These are phyloP conservation scores for Alternaria gansuensis DNA, from an alignment of 2,329 filamentous ascomycete species.

Conservation along the genomic window DNA sequence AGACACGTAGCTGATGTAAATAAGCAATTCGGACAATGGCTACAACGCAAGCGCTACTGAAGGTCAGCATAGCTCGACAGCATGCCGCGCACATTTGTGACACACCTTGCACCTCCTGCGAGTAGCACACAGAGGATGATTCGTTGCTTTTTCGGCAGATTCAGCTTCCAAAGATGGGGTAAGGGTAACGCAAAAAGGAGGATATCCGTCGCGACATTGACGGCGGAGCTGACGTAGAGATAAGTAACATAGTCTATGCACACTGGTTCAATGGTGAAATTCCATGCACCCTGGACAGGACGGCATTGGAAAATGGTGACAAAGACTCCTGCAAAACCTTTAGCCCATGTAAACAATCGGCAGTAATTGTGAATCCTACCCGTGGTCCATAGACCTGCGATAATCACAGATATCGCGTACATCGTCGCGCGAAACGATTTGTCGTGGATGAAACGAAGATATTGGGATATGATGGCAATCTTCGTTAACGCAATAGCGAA, in stretches of 20 bases:
- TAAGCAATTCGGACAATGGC: conserved; percentile 35
- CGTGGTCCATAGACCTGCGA: conserved; percentile 33
- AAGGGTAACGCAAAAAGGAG: conserved; percentile 37
- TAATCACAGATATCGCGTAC: conserved; percentile 28
- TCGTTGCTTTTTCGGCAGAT: conserved; percentile 41
- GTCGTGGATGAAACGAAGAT: conserved; percentile 38
- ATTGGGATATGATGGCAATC: conserved; percentile 41
- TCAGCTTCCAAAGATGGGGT: conserved; percentile 39
- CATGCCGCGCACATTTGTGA: not conserved
- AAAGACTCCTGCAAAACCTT: conserved; percentile 29
- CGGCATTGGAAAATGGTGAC: conserved; percentile 42
- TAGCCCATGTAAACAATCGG: not conserved
- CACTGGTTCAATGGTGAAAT: conserved; percentile 27
- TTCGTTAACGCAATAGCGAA: conserved; percentile 42
- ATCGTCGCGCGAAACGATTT: conserved; percentile 32
- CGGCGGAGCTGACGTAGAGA: conserved; percentile 39
- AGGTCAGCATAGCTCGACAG: conserved; percentile 2
- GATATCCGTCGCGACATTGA: conserved; percentile 39
- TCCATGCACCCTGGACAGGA: conserved; percentile 37
- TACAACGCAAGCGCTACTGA: conserved; percentile 35
- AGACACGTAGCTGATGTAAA: conserved; percentile 28
- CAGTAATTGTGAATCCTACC: conserved; percentile 16
- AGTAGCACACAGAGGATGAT: conserved; percentile 41
- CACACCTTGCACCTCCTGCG: conserved; percentile 38
- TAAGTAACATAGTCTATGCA: conserved; percentile 39